A percentile compares a stretch with the other conserved stretches of the same genome.
These are phyloP conservation scores for Piloderma croceum DNA, from an alignment of 768 basidiomycete species.

Conservation along the genomic window DNA sequence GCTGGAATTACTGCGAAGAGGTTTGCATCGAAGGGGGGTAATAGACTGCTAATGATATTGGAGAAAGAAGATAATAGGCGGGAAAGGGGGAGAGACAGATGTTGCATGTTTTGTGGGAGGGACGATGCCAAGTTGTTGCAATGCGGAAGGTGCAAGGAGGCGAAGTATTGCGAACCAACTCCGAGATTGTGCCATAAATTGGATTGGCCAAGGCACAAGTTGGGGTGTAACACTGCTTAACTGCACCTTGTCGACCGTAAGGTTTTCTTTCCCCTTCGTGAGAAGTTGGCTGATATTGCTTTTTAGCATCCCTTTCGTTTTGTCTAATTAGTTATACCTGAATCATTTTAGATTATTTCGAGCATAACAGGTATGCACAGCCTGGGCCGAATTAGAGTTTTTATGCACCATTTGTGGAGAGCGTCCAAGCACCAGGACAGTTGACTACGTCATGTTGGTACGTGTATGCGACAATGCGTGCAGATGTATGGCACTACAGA, in stretches of 20 bases:
- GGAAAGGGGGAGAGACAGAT: conserved; percentile 16
- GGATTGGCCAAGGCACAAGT: conserved; percentile 40
- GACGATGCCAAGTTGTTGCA: conserved; percentile 21
- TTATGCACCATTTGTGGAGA: too few species aligned
- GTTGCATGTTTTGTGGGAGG: conserved; percentile 33
- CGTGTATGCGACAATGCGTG: too few species aligned
- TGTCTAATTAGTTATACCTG: not conserved
- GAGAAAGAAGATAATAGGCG: conserved; percentile 30
- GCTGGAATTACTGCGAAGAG: conserved; percentile 7
- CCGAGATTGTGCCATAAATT: conserved; percentile 30
- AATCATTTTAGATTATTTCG: too few species aligned
- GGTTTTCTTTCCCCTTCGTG: not conserved
- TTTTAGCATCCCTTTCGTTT: not conserved
- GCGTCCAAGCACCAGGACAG: too few species aligned
- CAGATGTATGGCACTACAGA: too few species aligned
- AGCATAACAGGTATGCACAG: too few species aligned
- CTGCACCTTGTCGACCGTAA: not conserved
- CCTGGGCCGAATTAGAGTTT: too few species aligned
- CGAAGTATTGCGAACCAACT: conserved; percentile 28
- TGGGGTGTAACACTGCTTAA: conserved; percentile 26
- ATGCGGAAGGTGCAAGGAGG: conserved; percentile 33
- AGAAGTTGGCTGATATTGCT: not conserved
- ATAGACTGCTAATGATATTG: conserved; percentile 13
- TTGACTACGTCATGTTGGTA: too few species aligned
- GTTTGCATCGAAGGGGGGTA: conserved; percentile 5